Base-by-base conservation (phyloP, 2,329 filamentous ascomycete genomes). In the Acrocalymma vagum region DNA sequence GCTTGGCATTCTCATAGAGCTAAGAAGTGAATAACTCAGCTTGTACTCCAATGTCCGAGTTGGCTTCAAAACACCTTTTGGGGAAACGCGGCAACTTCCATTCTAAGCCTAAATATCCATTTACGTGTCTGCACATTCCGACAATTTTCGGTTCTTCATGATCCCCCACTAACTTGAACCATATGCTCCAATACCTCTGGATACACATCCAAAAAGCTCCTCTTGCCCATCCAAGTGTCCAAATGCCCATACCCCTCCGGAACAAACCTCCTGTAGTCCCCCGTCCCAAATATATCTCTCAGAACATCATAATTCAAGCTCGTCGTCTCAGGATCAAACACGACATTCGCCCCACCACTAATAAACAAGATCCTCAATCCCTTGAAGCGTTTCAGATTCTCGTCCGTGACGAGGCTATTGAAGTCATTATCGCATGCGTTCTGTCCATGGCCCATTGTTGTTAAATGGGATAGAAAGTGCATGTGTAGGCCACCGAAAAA, bases 401-500 rank as follows among this genome's bases (percentile, higher is more conserved):
- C 46, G 4, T 34, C 24, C 1, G 41, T 37, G 5, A 34, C 34
- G 9, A 48, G 24, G 10, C 18, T 25, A 9, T 27, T 22, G 9
- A 34, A 25, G 5, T 38, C 25, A 6, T 16, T 21, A 11, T 45
- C 37, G 9, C 38, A 9, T 24, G 33, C 41, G 9, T 6, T 10
- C 15, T 33, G 17, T n/a, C n/a, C n/a, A n/a, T n/a, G n/a, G 2
- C 83, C 83, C 70, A 81, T 78, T 23, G 68, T 69, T 75, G 84
- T 83, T 9, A 86, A 74, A 42, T 83, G 70, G 23, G 75, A 62
- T 33, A 85, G 72, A 45, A 80, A 67, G 1, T 72, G 75, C 80
- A 85, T 85, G 61, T 80, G 82, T 37, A 83, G 78, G 38, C 84
- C 84, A 52, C 80, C 80, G 41, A 87, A 80, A 66, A 85, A 82